Evolutionary conservation across 495 filamentous ascomycete genomes (phyloP), one percentile per base, ranked within the genome.

Genomic region (Lasiosphaeria hispida): DNA sequence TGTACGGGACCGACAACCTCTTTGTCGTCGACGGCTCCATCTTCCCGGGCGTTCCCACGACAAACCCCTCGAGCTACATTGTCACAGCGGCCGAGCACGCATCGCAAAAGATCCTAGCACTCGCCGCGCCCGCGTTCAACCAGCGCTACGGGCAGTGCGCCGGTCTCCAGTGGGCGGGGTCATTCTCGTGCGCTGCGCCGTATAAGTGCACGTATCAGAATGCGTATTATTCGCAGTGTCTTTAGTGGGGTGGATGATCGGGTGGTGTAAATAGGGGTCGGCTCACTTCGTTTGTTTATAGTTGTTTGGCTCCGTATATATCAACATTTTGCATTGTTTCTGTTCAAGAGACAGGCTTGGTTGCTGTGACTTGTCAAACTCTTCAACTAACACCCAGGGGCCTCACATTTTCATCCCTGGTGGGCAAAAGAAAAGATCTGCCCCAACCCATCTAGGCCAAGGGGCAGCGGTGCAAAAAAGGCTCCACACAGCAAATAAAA

Each of bases 1-100:
- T 89, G 48, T 90, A 86, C 52, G 87, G 87, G 53, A 88, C 81
- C 8, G 81, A 87, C 63, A 89, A 89, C 72, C 72, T 90, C 54
- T 84, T 83, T 59, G 81, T 87, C 10, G 75, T 87, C 30, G 84
- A 87, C 63, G 84, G 77, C 14, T 81, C 77, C 19, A 83, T 87
- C 63, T 86, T 86, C 77, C 84, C 84, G 0, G 83, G 82, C 40
- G 78, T 80, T 55, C 75, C 81, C 19, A 79, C 81, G 8, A 83
- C 78, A 54, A 87, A 87, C 69, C 84, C 84, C 10, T 76, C 78
- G 8, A 74, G 80, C 3, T 78, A 83, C 62, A 85, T 86, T 57
- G 80, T 87, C 48, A 72, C 77, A 2, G 81, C 74, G 7, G 77
- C 82, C 10, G 84, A 87, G 70, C 78, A 77, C 51, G 84, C 84